Evolutionary conservation across 1,284 basidiomycete genomes (phyloP).

Genomic region (Boletus subluridellus): DNA sequence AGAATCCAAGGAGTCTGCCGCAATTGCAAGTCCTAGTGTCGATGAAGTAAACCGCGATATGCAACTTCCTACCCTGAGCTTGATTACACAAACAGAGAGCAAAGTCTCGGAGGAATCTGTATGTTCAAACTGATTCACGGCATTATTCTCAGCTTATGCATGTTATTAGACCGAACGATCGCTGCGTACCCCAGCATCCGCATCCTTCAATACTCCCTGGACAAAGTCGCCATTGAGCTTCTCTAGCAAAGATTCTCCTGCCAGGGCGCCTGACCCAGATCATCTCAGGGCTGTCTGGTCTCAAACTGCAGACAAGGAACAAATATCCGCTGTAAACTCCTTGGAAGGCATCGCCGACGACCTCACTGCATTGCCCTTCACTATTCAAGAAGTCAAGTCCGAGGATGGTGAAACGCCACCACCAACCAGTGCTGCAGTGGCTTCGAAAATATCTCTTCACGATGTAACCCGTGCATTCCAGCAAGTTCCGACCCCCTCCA

Average conservation of each 20-base stretch:
- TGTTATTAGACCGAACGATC: slow-evolving; percentile 42
- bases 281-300: slow-evolving; percentile 81
- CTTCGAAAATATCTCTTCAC: slow-evolving; percentile 71
- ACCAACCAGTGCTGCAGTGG: slow-evolving; percentile 48
- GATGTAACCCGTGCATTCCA: slow-evolving; percentile 82
- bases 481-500: slow-evolving; percentile 61
- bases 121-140: slow-evolving; percentile 24
- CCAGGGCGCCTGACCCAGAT: slow-evolving; percentile 68
- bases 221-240: slow-evolving; percentile 57
- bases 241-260: slow-evolving; percentile 57
- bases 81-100: slow-evolving; percentile 39
- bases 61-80: slow-evolving; percentile 25
- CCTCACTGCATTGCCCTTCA: slow-evolving; percentile 68
- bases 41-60: slow-evolving; percentile 25
- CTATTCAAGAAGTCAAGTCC: slow-evolving; percentile 74
- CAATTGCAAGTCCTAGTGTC: slow-evolving; percentile 11
- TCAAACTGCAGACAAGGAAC: slow-evolving; percentile 65
- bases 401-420: slow-evolving; percentile 77
- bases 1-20: slow-evolving; percentile 6
- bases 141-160: slow-evolving; percentile 10
- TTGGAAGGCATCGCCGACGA: slow-evolving; percentile 76
- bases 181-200: slow-evolving; percentile 50
- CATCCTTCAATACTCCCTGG: slow-evolving; percentile 50
- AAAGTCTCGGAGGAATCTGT: slow-evolving; percentile 50
- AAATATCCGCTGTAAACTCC: slow-evolving; percentile 66